These are phyloP conservation scores for Lolium perenne DNA, from an alignment of 176 grass and related monocot species.

Conservation along the genomic window DNA sequence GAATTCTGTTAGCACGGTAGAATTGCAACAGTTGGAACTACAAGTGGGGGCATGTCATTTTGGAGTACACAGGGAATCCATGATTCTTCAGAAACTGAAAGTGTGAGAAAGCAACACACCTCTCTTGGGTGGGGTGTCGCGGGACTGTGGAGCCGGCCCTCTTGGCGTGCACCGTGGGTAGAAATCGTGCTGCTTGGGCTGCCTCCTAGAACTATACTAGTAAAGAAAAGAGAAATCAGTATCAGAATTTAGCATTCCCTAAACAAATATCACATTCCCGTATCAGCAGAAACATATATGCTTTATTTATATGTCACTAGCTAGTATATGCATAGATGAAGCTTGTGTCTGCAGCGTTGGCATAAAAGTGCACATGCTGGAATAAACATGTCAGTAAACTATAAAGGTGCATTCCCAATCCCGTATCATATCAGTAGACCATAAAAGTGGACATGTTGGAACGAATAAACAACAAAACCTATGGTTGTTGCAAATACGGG, in stretches of 20 bases:
- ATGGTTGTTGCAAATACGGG: constrained; percentile 20
- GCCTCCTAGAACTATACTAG: constrained; percentile 69
- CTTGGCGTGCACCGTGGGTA: constrained; percentile 68
- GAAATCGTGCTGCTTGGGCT: constrained; percentile 69
- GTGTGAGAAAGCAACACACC: constrained; percentile 55
- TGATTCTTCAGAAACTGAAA: neutral
- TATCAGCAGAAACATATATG: neutral
- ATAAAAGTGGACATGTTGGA: neutral
- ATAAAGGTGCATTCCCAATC: no score
- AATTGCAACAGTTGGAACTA: no score
- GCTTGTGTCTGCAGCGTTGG: constrained; percentile 39
- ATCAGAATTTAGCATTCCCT: constrained; percentile 9
- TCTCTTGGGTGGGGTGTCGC: constrained; percentile 92
- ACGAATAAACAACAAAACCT: constrained; percentile 11
- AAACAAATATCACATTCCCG: neutral
- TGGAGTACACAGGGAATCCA: neutral
- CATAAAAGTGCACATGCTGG: neutral
- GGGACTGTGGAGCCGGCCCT: constrained; percentile 83
- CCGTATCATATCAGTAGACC: no score
- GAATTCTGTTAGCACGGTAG: constrained; percentile 52
- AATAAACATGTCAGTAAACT: constrained; percentile 24
- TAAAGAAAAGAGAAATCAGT: constrained; percentile 15
- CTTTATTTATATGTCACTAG: no score
- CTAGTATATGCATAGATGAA: neutral
- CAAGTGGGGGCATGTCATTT: constrained; percentile 25